A percentile compares a stretch with the other conserved stretches of the same genome.
Evolutionary conservation across 495 filamentous ascomycete species (phyloP).

Genomic region (Trichoderma orchidacearum): DNA sequence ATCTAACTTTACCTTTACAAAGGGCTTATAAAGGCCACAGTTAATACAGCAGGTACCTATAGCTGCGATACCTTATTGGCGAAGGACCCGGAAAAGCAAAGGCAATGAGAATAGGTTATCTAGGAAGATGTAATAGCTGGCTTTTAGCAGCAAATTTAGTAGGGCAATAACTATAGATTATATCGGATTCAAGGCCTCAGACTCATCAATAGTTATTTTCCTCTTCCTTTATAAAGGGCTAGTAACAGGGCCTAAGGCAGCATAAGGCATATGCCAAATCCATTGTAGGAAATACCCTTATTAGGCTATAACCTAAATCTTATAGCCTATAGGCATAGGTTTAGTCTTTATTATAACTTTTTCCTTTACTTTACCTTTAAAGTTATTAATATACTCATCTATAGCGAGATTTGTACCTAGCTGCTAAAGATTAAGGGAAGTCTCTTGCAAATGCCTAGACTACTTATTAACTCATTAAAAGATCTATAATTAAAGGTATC

Average conservation of each 20-base stretch:
- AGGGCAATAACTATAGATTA: not conserved
- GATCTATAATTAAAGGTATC: no score
- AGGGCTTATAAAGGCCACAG: not conserved
- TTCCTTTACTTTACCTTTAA: not conserved
- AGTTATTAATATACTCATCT: not conserved
- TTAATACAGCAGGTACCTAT: not conserved
- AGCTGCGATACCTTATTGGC: not conserved
- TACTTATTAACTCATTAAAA: not conserved
- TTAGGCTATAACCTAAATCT: not conserved
- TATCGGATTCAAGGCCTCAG: not conserved
- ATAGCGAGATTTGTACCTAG: not conserved
- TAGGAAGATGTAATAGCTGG: not conserved
- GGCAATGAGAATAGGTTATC: not conserved
- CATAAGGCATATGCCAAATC: not conserved
- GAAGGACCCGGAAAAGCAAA: not conserved
- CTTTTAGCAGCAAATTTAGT: not conserved
- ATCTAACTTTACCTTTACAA: not conserved
- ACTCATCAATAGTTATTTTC: not conserved
- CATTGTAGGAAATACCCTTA: not conserved
- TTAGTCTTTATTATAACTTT: not conserved
- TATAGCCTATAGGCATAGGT: not conserved
- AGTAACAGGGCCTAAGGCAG: no score
- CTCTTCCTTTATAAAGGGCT: not conserved
- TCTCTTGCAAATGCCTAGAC: not conserved
- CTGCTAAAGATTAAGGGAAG: not conserved